Evolutionary conservation across 2,329 filamentous ascomycete genomes (phyloP).

Genomic region (Akanthomyces lecanii): DNA sequence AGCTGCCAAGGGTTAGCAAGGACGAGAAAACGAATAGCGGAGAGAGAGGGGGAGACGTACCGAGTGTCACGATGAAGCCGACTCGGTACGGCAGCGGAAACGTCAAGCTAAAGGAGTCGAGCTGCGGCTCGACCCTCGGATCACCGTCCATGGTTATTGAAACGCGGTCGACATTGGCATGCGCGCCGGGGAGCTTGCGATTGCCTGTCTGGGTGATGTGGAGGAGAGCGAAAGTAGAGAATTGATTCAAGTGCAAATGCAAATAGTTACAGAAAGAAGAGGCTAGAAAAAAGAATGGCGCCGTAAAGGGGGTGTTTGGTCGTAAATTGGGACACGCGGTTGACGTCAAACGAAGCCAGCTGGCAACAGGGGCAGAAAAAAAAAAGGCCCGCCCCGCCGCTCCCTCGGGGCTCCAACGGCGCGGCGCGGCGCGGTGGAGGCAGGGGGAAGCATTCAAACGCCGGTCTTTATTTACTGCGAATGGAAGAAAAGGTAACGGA

Average conservation of each 20-base stretch:
- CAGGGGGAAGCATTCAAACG: no score
- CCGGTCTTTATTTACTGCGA: no score
- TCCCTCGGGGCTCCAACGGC: neutral
- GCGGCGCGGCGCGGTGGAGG: neutral
- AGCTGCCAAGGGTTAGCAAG: constrained; percentile 45
- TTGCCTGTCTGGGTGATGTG: neutral
- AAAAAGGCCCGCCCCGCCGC: neutral
- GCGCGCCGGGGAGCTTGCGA: neutral
- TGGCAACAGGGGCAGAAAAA: constrained; percentile 1
- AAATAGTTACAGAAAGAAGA: neutral
- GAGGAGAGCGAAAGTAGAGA: neutral
- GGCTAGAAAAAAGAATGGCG: constrained; percentile 1
- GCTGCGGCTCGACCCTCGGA: constrained; percentile 62
- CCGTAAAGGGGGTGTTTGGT: neutral
- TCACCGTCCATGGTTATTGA: constrained; percentile 62
- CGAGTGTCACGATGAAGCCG: constrained; percentile 77
- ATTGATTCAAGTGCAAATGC: neutral
- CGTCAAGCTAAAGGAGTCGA: constrained; percentile 82
- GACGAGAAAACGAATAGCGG: neutral
- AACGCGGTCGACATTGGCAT: constrained; percentile 7
- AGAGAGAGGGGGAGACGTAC: constrained; percentile 43
- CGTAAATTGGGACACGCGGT: neutral
- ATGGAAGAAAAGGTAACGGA: no score
- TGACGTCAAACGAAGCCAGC: constrained; percentile 6
- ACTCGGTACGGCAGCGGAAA: constrained; percentile 89